Evolutionary conservation across 768 basidiomycete genomes (phyloP).

Genomic region (Naganishia onofrii): DNA sequence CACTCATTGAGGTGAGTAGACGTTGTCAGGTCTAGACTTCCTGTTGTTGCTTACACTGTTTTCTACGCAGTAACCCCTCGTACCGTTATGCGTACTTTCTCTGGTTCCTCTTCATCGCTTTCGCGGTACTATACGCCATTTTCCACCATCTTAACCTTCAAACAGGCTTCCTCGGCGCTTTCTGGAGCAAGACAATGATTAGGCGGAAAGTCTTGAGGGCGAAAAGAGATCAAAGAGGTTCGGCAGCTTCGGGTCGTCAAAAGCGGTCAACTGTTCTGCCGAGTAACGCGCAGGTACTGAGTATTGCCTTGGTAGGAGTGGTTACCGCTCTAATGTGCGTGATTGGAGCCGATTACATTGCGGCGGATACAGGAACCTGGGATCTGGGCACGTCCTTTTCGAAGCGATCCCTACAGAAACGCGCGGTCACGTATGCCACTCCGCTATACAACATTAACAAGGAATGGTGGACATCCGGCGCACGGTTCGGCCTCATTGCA

Average conservation of each 20-base stretch:
- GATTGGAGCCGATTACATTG: constrained; percentile 68
- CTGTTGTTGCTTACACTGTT: not conserved
- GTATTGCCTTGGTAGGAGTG: constrained; percentile 56
- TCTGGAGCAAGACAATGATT: constrained; percentile 63
- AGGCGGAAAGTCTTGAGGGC: constrained; percentile 63
- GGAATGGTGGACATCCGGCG: constrained; percentile 70
- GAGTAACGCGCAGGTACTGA: constrained; percentile 65
- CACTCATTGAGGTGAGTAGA: constrained; percentile 49
- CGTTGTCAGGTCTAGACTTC: not conserved
- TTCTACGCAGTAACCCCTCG: constrained; percentile 42
- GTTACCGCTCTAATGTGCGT: constrained; percentile 58
- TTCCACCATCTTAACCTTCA: constrained; percentile 46
- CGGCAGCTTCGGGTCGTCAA: constrained; percentile 47
- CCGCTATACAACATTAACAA: constrained; percentile 66
- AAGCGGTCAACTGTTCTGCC: constrained; percentile 54
- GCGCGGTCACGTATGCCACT: constrained; percentile 52
- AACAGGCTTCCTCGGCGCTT: constrained; percentile 55
- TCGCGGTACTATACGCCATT: constrained; percentile 44
- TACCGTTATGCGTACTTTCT: constrained; percentile 50
- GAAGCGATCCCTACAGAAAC: constrained; percentile 42
- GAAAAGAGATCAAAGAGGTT: constrained; percentile 56
- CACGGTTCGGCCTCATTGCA: constrained; percentile 66
- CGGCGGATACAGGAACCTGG: constrained; percentile 58
- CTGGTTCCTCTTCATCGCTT: constrained; percentile 45
- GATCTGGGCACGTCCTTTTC: constrained; percentile 50